phyloP scores from a whole-genome alignment of 768 basidiomycete species.

The Trametes meyenii region DNA sequence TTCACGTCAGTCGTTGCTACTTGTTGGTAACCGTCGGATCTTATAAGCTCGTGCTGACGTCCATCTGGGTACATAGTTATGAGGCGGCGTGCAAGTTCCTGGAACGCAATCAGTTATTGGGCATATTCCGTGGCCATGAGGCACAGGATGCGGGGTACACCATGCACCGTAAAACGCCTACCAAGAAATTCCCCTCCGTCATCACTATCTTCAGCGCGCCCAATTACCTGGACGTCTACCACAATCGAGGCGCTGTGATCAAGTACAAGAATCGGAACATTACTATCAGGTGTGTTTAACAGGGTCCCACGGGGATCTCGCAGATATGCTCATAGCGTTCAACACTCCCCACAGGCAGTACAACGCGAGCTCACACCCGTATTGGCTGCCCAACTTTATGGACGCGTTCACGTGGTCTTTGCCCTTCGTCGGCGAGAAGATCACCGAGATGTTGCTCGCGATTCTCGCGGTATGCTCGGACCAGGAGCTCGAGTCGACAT shows the following conservation, averaged over 20 bases:
- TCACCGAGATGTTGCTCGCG: slow-evolving; percentile 97
- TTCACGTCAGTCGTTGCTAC: slow-evolving; percentile 70
- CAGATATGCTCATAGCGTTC: neutral
- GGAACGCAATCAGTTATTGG: slow-evolving; percentile 87
- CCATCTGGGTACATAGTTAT: slow-evolving; percentile 48
- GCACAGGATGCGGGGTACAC: slow-evolving; percentile 95
- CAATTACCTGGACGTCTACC: slow-evolving; percentile 95
- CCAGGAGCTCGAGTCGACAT: slow-evolving; percentile 86
- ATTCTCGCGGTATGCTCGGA: slow-evolving; percentile 95
- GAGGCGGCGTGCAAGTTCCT: slow-evolving; percentile 92
- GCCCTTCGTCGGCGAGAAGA: slow-evolving; percentile 98
- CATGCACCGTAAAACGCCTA: slow-evolving; percentile 95
- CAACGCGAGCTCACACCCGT: slow-evolving; percentile 60
- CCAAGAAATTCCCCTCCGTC: slow-evolving; percentile 93
- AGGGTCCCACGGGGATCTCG: neutral
- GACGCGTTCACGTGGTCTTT: slow-evolving; percentile 99
- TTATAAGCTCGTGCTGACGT: neutral
- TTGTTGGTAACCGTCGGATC: neutral
- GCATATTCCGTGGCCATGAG: slow-evolving; percentile 95
- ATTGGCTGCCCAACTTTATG: slow-evolving; percentile 99
- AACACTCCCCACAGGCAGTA: slow-evolving; percentile 29
- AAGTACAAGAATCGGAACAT: slow-evolving; percentile 97
- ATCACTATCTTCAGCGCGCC: slow-evolving; percentile 99
- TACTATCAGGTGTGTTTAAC: slow-evolving; percentile 63
- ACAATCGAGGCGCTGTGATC: slow-evolving; percentile 95